A percentile compares a stretch with the other conserved stretches of the same genome.
phyloP scores from a whole-genome alignment of 306 rosid genomes.

The Prunus campanulata region DNA sequence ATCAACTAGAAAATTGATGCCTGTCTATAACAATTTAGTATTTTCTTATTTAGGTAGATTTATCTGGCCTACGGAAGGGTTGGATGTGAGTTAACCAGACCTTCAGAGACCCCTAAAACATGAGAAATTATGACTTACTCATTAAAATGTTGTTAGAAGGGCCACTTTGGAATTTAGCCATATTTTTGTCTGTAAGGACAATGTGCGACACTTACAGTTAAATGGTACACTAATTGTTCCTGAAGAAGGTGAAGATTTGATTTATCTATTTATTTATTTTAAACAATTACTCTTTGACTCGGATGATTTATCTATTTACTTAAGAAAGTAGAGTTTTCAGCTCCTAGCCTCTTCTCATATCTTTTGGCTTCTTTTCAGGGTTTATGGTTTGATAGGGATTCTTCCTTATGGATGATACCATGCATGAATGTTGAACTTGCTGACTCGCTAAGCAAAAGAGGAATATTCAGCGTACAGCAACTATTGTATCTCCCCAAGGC shows the following conservation, averaged over 20 bases:
- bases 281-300: not conserved
- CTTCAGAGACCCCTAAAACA: not conserved
- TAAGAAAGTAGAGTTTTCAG: not conserved
- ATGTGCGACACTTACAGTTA: not conserved
- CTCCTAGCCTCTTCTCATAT: not conserved
- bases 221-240: not conserved
- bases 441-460: slow-evolving; percentile 46
- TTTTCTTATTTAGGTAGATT: too few species aligned
- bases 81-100: not conserved
- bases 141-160: not conserved
- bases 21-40: too few species aligned
- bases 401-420: slow-evolving; percentile 90
- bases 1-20: too few species aligned
- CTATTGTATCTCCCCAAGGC: slow-evolving; percentile 68
- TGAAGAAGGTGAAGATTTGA: not conserved
- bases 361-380: slow-evolving; percentile 57
- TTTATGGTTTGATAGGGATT: slow-evolving; percentile 77
- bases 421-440: slow-evolving; percentile 75
- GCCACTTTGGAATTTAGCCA: not conserved
- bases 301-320: not conserved
- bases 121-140: not conserved
- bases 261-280: not conserved
- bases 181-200: not conserved
- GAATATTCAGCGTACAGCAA: slow-evolving; percentile 56
- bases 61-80: not conserved